Conservation (phyloP, 306 rosid species). For the Ceratonia siliqua region DNA sequence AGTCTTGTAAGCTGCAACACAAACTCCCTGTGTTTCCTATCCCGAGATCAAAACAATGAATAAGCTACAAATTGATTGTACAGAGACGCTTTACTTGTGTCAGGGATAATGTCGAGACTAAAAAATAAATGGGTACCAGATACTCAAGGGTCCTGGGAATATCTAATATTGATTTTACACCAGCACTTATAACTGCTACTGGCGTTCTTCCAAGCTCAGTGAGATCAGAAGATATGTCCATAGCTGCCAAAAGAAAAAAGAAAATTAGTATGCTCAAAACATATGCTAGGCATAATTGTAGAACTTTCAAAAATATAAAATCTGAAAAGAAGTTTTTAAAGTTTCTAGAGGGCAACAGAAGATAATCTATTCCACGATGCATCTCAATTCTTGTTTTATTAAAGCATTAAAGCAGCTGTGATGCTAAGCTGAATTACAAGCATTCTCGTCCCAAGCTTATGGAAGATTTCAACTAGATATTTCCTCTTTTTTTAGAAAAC, state of each 20-base stretch:
- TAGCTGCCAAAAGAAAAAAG: slow-evolving; percentile 52
- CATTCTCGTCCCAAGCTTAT: slow-evolving; percentile 11
- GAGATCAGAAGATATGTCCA: slow-evolving; percentile 96
- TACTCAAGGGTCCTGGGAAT: slow-evolving; percentile 89
- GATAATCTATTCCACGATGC: slow-evolving; percentile 9
- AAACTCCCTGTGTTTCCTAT: slow-evolving; percentile 93
- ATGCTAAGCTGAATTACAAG: neutral
- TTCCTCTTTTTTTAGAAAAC: neutral
- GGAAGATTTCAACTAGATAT: neutral
- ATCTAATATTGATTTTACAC: slow-evolving; percentile 91
- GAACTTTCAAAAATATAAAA: neutral
- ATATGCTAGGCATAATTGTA: slow-evolving; percentile 7
- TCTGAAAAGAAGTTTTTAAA: neutral
- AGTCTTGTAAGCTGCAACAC: slow-evolving; percentile 81
- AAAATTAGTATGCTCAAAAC: slow-evolving; percentile 24
- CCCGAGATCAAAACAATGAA: slow-evolving; percentile 13
- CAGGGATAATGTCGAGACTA: slow-evolving; percentile 27
- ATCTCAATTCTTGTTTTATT: slow-evolving; percentile 4
- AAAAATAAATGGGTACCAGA: slow-evolving; percentile 52
- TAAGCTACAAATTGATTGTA: neutral
- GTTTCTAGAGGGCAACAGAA: slow-evolving; percentile 17
- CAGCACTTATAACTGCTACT: slow-evolving; percentile 89
- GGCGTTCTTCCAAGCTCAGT: slow-evolving; percentile 96
- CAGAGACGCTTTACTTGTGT: neutral
- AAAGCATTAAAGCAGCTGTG: slow-evolving; percentile 19